A percentile compares a stretch with the other conserved stretches of the same genome.
These are phyloP conservation scores for Arthrobotrys conoides DNA, from an alignment of 2,329 filamentous ascomycete genomes.

Conservation along the genomic window DNA sequence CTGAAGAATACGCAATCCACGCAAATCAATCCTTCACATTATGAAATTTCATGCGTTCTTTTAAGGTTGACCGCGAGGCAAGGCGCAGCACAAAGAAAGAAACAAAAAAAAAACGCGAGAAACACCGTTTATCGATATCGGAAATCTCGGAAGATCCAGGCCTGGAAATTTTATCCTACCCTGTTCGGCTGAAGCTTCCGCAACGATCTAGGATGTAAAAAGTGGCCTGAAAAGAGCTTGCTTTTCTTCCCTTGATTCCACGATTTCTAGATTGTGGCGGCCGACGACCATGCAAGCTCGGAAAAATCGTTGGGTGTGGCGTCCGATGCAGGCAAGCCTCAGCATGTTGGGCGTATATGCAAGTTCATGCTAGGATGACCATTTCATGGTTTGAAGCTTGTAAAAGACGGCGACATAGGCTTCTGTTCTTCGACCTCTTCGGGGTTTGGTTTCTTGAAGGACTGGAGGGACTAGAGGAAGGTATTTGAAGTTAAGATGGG, in stretches of 20 bases:
- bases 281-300: neutral
- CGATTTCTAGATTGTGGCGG: conserved; percentile 4
- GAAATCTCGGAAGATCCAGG: neutral
- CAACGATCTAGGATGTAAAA: neutral
- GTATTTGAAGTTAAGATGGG: conserved; percentile 5
- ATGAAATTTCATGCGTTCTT: conserved; percentile 26
- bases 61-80: conserved; percentile 45
- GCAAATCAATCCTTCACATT: conserved; percentile 53
- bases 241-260: conserved; percentile 16
- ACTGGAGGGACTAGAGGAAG: neutral
- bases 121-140: conserved; percentile 23
- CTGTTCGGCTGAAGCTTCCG: neutral
- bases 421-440: neutral
- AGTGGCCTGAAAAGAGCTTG: conserved; percentile 1
- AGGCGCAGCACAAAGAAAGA: conserved; percentile 24
- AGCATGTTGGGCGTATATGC: conserved; percentile 5
- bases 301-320: conserved; percentile 15
- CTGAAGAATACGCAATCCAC: neutral
- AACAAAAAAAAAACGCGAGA: conserved; percentile 7
- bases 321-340: conserved; percentile 14
- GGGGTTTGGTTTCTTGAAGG: neutral
- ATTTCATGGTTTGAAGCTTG: neutral
- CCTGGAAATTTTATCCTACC: neutral
- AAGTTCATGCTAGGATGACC: neutral
- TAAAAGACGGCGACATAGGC: neutral